phyloP scores from a whole-genome alignment of 2,329 filamentous ascomycete species.

The Apiospora koreana region DNA sequence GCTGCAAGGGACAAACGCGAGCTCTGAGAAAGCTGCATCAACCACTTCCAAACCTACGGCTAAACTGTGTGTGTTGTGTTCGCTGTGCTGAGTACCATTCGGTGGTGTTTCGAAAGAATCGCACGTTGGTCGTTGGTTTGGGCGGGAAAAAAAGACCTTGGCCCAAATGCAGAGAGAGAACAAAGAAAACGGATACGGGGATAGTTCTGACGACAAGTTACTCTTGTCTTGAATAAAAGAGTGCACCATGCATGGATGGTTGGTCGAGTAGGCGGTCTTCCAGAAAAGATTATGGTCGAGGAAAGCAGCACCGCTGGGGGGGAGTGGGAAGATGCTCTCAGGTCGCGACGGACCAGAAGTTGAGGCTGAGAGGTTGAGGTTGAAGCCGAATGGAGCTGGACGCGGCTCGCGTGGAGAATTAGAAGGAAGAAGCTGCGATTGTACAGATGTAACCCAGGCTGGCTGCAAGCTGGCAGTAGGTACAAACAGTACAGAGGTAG shows the following conservation, averaged over 20 bases:
- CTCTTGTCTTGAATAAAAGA: conserved; percentile 20
- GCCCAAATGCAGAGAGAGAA: conserved; percentile 15
- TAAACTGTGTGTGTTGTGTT: neutral
- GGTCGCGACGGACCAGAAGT: neutral
- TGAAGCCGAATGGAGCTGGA: conserved; percentile 2
- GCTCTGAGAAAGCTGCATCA: neutral
- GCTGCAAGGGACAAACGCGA: conserved; percentile 1
- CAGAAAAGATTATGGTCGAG: neutral
- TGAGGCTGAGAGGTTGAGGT: conserved; percentile 2
- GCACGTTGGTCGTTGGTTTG: conserved; percentile 16
- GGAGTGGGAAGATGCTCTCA: neutral
- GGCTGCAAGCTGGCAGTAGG: neutral
- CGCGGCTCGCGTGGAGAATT: conserved; percentile 7
- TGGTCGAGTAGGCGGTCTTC: neutral
- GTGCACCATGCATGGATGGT: conserved; percentile 20
- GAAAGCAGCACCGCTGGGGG: neutral
- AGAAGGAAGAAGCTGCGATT: neutral
- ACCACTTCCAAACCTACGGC: neutral
- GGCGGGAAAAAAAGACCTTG: conserved; percentile 20
- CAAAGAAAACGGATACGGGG: conserved; percentile 23
- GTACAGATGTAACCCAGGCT: neutral
- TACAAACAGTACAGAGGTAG: neutral
- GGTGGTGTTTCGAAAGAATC: neutral
- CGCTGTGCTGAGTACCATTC: neutral
- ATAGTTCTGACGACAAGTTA: conserved; percentile 27